A percentile compares a stretch with the other conserved stretches of the same genome.
Evolutionary conservation across 1,284 basidiomycete species (phyloP).

Genomic region (Pseudozyma hubeiensis): DNA sequence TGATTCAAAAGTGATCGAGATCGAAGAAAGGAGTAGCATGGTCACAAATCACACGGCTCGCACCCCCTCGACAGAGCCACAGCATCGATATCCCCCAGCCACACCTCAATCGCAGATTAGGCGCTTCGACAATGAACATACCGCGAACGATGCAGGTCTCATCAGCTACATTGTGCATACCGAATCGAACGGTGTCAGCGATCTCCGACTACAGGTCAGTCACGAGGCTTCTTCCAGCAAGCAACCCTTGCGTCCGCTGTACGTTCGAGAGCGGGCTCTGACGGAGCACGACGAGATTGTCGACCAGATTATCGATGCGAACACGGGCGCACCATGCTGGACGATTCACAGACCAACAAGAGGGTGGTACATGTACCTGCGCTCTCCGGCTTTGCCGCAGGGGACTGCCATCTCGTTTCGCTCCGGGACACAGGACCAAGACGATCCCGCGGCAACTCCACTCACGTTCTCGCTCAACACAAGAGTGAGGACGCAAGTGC

Average conservation of each 20-base stretch:
- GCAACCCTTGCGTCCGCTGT: constrained; percentile 40
- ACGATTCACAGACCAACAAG: constrained; percentile 54
- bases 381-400: constrained; percentile 50
- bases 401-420: constrained; percentile 51
- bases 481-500: constrained; percentile 8
- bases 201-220: constrained; percentile 46
- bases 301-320: constrained; percentile 52
- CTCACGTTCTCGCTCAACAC: constrained; percentile 49
- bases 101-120: background rate
- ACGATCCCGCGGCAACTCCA: constrained; percentile 39
- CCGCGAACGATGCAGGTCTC: background rate
- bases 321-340: constrained; percentile 46
- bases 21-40: background rate
- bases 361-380: constrained; percentile 60
- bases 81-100: constrained; percentile 15
- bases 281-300: constrained; percentile 57
- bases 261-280: constrained; percentile 49
- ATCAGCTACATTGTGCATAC: constrained; percentile 45
- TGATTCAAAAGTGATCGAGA: background rate
- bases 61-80: constrained; percentile 1
- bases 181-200: constrained; percentile 26
- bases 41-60: background rate
- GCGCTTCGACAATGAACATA: background rate
- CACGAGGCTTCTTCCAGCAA: constrained; percentile 26
- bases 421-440: constrained; percentile 12